Base-by-base conservation (phyloP, 139 green algal species). In the Micromonas commoda region DNA sequence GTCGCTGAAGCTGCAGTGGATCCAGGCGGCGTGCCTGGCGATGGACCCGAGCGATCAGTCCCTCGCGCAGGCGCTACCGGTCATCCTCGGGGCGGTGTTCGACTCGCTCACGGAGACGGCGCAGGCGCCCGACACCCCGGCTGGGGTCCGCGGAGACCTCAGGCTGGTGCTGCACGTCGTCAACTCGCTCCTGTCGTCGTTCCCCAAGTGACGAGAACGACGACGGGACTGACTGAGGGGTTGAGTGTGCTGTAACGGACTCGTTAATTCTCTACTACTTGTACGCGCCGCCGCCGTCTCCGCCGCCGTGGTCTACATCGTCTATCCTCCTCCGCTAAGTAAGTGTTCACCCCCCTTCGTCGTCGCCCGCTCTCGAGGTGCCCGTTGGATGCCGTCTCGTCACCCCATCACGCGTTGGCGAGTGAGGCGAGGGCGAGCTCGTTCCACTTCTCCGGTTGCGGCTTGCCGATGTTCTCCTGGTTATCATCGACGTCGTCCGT, bases 1-100 rank as follows among this genome's bases (percentile, higher is more conserved):
- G 64, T 45, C 52, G 52, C 73, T 80, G 24, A 92, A 91, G 82
- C 81, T 95, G 64, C 71, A 76, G 0, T 95, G 90, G 90, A 87
- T 95, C 24, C 80, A 80, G 0, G 86, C 90, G 70, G 77, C 80
- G 0, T 85, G 82, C 1, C 71, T 90, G 53, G 65, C 65, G 1
- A 38, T 93, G 13, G 82, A 92, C 79, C 87, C 89, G 0, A 6
- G 64, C 16, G 86, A 90, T 24, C 80, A 84, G 2, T 23, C 81
- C 28, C 76, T 91, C 1, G 75, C 78, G 5, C 87, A 91, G 82
- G 70, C 88, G 64, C 72, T 57, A 31, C 84, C 82, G 6, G 77
- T 77, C 51, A 34, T 66, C 20, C 31, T 29, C 20, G 45, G 16
- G 45, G 16, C 9, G 9, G 45, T 57, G 45, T 57, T 57, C 45